Conservation (phyloP, 2,329 filamentous ascomycete genomes). For the Sporothrix sp. region DNA sequence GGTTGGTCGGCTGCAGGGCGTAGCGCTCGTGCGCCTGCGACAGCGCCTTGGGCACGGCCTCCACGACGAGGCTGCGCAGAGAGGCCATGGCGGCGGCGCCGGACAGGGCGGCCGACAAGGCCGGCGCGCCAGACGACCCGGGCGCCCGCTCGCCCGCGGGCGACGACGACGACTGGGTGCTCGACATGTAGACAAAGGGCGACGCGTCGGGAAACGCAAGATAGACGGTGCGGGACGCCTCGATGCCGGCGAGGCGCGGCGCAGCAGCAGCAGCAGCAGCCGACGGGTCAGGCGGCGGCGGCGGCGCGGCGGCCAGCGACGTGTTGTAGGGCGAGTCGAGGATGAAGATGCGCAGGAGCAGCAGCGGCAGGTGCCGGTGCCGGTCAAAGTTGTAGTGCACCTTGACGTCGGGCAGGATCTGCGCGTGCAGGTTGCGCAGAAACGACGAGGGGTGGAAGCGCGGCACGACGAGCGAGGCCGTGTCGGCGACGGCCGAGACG, state of each 20-base stretch:
- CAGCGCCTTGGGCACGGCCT: conserved; percentile 73
- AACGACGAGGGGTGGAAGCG: conserved; percentile 76
- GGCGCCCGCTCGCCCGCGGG: neutral
- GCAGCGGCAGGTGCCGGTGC: conserved; percentile 57
- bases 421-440: conserved; percentile 61
- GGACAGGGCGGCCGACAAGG: conserved; percentile 36
- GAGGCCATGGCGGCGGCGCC: too few species aligned
- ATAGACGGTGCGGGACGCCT: conserved; percentile 63
- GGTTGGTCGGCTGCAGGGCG: conserved; percentile 54
- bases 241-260: conserved; percentile 34
- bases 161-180: conserved; percentile 28
- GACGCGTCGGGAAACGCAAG: conserved; percentile 74
- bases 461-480: conserved; percentile 44
- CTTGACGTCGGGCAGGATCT: conserved; percentile 70
- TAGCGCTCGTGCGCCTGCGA: conserved; percentile 66
- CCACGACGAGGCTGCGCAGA: conserved; percentile 60
- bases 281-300: conserved; percentile 22
- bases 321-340: conserved; percentile 73
- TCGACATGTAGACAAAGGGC: conserved; percentile 61
- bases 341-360: conserved; percentile 69
- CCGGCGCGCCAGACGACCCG: too few species aligned
- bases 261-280: conserved; percentile 14
- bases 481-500: conserved; percentile 28
- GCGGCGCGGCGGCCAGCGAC: conserved; percentile 34
- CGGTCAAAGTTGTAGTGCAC: conserved; percentile 73